Evolutionary conservation across 1,284 basidiomycete species (phyloP), one percentile per base, ranked within the genome.

Genomic region (Pisolithus thermaeus): DNA sequence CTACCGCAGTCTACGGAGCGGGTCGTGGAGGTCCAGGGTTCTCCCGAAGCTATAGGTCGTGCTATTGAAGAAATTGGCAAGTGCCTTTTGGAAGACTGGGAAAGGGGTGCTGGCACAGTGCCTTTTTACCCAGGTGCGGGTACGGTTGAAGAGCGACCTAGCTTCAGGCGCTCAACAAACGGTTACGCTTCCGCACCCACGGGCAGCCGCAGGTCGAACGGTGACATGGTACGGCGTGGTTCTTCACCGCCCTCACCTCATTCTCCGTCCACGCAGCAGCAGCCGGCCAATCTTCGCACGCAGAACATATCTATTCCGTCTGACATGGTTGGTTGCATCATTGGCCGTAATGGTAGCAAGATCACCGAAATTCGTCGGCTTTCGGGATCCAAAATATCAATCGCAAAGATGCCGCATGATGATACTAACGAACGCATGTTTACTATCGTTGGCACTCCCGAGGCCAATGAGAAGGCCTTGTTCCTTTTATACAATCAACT

Each of bases 361-460:
- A 99, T 99, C 63, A 97, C 95, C 54, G 96, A 99, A 73, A 99
- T 99, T 69, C 90, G 96, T 61, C 89, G 96, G 52, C 80, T 98
- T 51, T 95, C 92, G 56, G 96, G 96, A 43, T 95, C 91, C 59
- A 92, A 94, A 73, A 99, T 99, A 69, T 92, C 89, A 53, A 99
- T 99, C 62, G 97, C 96, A 62, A 99, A 99, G 75, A 90, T 92
- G 47, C 93, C 96, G 22, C 96, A 99, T 66, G 96, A 98, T 66
- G 97, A 98, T 65, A 94, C 93, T 47, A 96, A 96, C 61, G 96
- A 99, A 75, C 81, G 96, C 61, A 97, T 99, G 95, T 99, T 99
- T 74, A 97, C 97, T 54, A 98, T 99, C 67, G 83, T 97, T 55
- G 96, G 96, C 53, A 95, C 94, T 5, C 89, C 93, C 47, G 95